These are phyloP conservation scores for Fusarium lateritium DNA, from an alignment of 2,329 filamentous ascomycete genomes.

Conservation along the genomic window DNA sequence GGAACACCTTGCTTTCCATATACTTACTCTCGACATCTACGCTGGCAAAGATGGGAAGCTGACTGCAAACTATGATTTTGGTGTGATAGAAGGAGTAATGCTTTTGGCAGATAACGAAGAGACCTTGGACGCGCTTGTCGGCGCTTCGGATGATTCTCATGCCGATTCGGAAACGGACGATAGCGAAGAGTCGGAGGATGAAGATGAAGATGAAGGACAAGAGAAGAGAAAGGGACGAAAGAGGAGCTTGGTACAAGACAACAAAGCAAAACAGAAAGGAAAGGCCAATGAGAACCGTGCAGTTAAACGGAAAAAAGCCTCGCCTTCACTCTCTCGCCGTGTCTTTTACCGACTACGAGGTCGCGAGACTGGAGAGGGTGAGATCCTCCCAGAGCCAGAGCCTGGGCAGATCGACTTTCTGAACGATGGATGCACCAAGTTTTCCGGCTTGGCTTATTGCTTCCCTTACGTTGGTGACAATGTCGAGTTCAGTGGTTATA, in stretches of 20 bases:
- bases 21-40: constrained; percentile 18
- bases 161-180: neutral
- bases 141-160: neutral
- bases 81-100: constrained; percentile 22
- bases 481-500: constrained; percentile 25
- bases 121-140: constrained; percentile 3
- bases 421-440: neutral
- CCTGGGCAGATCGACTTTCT: constrained; percentile 24
- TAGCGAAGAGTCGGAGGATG: neutral
- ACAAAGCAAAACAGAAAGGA: neutral
- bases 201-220: no score
- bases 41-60: neutral
- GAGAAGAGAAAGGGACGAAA: no score
- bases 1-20: neutral
- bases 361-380: constrained; percentile 22
- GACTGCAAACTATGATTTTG: constrained; percentile 11
- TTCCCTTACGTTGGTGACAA: constrained; percentile 4
- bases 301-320: no score
- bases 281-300: no score
- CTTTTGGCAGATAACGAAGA: constrained; percentile 12
- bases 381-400: neutral
- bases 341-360: constrained; percentile 22
- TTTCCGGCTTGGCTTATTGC: constrained; percentile 12
- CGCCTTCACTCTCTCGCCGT: constrained; percentile 11
- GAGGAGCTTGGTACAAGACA: neutral